phyloP scores from a whole-genome alignment of 2,329 filamentous ascomycete genomes.

The Cordyceps cicadae region DNA sequence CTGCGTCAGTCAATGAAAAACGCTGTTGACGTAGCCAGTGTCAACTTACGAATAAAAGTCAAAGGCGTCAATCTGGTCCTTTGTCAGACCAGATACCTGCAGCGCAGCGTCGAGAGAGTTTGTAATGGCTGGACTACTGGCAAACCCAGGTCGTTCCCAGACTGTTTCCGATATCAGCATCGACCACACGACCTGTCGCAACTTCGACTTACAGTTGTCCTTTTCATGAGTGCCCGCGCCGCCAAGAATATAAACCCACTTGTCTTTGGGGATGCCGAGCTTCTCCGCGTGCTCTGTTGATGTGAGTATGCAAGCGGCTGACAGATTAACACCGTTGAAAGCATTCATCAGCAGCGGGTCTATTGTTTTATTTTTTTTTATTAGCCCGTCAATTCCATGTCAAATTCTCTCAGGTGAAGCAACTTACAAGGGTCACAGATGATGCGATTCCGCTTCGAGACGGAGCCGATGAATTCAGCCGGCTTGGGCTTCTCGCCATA shows the following conservation, averaged over 20 bases:
- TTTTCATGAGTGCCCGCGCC: constrained; percentile 55
- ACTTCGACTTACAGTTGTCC: constrained; percentile 35
- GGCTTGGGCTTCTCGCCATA: constrained; percentile 37
- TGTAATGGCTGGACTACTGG: constrained; percentile 50
- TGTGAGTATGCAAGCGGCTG: constrained; percentile 53
- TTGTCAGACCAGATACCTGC: constrained; percentile 34
- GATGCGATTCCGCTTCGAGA: constrained; percentile 53
- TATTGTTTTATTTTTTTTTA: constrained; percentile 20
- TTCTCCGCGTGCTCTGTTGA: constrained; percentile 44
- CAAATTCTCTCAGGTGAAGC: too few relatives aligned
- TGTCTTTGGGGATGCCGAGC: constrained; percentile 44
- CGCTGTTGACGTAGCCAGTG: constrained; percentile 1
- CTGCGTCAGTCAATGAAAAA: background rate
- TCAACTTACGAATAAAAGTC: constrained; percentile 52
- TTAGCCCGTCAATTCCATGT: background rate
- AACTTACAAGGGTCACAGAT: constrained; percentile 59
- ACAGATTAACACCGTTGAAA: constrained; percentile 60
- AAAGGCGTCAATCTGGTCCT: constrained; percentile 48
- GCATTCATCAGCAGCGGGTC: constrained; percentile 64
- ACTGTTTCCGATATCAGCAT: constrained; percentile 31
- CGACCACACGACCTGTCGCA: background rate
- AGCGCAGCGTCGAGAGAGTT: constrained; percentile 48
- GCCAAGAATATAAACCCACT: constrained; percentile 57
- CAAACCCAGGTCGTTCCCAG: constrained; percentile 53
- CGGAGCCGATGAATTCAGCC: constrained; percentile 42